A percentile compares a stretch with the other conserved stretches of the same genome.
Conservation (phyloP, 345 rosid species). For the Balakata baccata region DNA sequence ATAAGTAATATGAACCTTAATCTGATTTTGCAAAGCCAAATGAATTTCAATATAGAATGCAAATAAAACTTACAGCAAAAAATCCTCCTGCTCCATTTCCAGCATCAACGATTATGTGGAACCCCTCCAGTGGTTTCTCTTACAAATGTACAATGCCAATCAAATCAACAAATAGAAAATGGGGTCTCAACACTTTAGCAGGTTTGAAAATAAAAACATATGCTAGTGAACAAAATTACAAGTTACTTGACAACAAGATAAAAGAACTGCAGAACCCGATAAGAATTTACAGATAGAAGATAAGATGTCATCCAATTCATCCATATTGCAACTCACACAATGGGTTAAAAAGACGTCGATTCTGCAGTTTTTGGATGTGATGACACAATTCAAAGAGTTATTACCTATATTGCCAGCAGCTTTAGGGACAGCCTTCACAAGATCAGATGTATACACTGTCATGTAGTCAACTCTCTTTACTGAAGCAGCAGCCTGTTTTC, state of each 20-base stretch:
- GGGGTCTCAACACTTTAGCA: conserved; percentile 11
- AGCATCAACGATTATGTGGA: conserved; percentile 95
- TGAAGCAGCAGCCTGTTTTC: conserved; percentile 38
- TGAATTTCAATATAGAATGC: neutral
- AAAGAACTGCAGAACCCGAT: neutral
- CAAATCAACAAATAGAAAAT: conserved; percentile 28
- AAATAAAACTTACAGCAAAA: conserved; percentile 70
- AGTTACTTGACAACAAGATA: too few species aligned
- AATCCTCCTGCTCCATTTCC: conserved; percentile 99
- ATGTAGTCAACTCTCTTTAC: conserved; percentile 74
- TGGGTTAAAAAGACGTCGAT: neutral
- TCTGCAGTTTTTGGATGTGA: neutral
- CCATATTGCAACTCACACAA: conserved; percentile 2
- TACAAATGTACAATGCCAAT: conserved; percentile 28
- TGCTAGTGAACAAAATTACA: neutral
- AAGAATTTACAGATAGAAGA: conserved; percentile 5
- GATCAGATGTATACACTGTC: conserved; percentile 75
- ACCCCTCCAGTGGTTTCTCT: conserved; percentile 97
- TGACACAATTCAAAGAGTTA: conserved; percentile 14
- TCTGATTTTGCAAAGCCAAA: neutral
- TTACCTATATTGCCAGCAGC: conserved; percentile 88
- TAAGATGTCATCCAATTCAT: neutral
- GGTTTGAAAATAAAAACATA: neutral
- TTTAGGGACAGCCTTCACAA: conserved; percentile 79
- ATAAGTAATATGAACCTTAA: neutral